Percentiles rank a stretch among this genome's conserved stretches.
These are phyloP conservation scores for Chlorella variabilis DNA, from an alignment of 163 green algal genomes.

Conservation along the genomic window DNA sequence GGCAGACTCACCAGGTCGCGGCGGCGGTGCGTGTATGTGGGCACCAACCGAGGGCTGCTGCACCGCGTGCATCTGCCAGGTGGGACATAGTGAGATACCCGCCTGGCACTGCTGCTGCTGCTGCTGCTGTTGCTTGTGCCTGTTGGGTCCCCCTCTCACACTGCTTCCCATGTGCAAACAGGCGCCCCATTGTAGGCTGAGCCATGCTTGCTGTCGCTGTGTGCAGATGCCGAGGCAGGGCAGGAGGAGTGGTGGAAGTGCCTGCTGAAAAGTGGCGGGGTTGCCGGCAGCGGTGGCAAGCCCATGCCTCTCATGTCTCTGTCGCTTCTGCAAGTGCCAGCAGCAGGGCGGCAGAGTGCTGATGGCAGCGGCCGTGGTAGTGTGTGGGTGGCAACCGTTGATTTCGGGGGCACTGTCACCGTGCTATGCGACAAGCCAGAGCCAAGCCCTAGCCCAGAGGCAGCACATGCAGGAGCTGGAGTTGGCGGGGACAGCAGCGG, in stretches of 20 bases:
- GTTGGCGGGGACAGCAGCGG: background rate
- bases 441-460: background rate
- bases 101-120: no score
- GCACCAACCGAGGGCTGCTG: constrained; percentile 49
- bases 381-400: background rate
- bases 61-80: constrained; percentile 34
- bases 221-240: background rate
- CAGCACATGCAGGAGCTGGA: background rate
- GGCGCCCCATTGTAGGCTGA: no score
- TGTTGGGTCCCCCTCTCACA: no score
- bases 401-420: background rate
- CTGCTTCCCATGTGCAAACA: no score
- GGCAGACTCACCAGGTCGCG: background rate
- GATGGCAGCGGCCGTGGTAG: background rate
- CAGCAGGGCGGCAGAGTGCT: background rate
- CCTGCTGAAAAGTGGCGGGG: background rate
- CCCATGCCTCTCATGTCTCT: background rate
- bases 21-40: constrained; percentile 30
- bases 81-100: no score
- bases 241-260: constrained; percentile 16
- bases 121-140: no score
- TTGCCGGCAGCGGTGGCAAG: background rate
- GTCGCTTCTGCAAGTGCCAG: background rate
- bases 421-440: background rate
- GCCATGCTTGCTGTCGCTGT: no score